phyloP scores from a whole-genome alignment of 495 filamentous ascomycete species.

The Penicillium tannophilum region DNA sequence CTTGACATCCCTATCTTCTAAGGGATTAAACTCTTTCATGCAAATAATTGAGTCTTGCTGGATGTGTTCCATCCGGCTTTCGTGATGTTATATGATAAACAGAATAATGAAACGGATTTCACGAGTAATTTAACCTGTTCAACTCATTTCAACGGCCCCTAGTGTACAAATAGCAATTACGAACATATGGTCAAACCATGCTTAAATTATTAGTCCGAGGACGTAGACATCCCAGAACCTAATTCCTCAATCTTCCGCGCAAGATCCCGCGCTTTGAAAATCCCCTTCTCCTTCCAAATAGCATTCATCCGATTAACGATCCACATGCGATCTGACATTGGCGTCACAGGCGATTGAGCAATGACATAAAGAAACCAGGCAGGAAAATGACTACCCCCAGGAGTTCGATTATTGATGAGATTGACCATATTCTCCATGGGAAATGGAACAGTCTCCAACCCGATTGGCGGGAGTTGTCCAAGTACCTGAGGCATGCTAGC shows the following conservation, averaged over 20 bases:
- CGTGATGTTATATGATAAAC: constrained; percentile 5
- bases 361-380: background rate
- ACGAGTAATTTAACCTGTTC: constrained; percentile 5
- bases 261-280: background rate
- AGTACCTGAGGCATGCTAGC: background rate
- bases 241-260: background rate
- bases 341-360: background rate
- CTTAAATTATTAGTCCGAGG: background rate
- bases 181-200: too few species aligned
- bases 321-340: background rate
- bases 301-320: background rate
- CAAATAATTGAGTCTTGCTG: background rate
- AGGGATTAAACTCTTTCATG: constrained; percentile 1
- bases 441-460: background rate
- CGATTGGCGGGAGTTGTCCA: background rate
- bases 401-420: background rate
- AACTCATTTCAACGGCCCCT: background rate
- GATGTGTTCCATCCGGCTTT: background rate
- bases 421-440: background rate
- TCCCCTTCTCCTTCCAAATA: background rate
- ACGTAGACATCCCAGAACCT: background rate
- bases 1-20: constrained; percentile 46
- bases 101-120: constrained; percentile 6
- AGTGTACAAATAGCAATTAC: too few species aligned
- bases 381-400: background rate